Conservation (phyloP, 352 stramenopile genomes). For the Pythium biforme region DNA sequence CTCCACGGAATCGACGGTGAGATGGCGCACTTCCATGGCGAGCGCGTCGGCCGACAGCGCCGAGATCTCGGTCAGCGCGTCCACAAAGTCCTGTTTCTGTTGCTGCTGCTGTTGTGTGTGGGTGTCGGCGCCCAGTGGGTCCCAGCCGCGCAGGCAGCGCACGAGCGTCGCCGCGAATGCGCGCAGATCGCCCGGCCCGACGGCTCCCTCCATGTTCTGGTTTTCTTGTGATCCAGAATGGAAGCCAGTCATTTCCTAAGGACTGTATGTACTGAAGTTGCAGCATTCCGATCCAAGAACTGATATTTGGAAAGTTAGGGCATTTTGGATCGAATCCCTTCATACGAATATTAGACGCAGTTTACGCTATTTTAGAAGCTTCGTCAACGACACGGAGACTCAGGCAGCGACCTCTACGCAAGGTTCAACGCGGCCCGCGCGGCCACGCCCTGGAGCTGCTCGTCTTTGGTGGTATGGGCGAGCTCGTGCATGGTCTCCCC, state of each 20-base stretch:
- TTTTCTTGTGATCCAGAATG: neutral
- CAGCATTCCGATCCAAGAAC: too few relatives aligned
- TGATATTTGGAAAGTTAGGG: neutral
- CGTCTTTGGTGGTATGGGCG: neutral
- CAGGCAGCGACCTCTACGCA: too few relatives aligned
- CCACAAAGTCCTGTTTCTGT: constrained; percentile 56
- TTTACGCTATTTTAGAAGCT: neutral
- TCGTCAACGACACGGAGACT: too few relatives aligned
- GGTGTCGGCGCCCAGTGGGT: constrained; percentile 2
- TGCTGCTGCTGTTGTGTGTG: neutral
- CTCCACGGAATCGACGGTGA: constrained; percentile 35
- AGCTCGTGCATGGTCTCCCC: neutral
- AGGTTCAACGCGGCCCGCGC: neutral
- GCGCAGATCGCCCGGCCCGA: neutral
- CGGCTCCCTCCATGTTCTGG: neutral
- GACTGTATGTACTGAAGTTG: too few relatives aligned
- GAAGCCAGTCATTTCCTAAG: constrained; percentile 2
- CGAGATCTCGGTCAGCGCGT: constrained; percentile 71
- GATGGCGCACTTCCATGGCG: constrained; percentile 67
- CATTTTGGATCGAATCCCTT: neutral
- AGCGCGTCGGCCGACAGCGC: constrained; percentile 62
- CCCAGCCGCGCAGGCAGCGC: constrained; percentile 15
- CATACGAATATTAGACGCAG: neutral
- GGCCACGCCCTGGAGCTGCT: neutral
- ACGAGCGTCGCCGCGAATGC: constrained; percentile 20